Evolutionary conservation across 345 rosid genomes (phyloP).

Genomic region (Psidium guajava): DNA sequence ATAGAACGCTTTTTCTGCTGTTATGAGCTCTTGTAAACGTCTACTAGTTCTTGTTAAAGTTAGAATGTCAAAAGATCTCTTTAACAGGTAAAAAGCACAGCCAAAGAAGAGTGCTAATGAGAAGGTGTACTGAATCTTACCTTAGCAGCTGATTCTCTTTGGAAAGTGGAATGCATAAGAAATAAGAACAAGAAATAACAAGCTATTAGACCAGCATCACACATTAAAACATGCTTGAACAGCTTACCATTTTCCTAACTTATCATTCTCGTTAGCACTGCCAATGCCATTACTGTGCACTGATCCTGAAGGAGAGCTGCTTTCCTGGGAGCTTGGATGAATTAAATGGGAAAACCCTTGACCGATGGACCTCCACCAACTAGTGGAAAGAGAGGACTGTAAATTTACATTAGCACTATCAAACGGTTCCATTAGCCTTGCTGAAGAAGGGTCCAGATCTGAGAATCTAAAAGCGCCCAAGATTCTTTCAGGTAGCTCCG

Average conservation of each 20-base stretch:
- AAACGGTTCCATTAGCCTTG: conserved; percentile 26
- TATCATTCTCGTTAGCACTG: conserved; percentile 17
- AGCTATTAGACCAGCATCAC: background rate
- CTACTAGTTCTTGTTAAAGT: background rate
- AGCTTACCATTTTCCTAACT: conserved; percentile 34
- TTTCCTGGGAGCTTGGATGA: conserved; percentile 44
- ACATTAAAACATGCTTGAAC: background rate
- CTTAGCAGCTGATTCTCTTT: background rate
- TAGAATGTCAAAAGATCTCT: background rate
- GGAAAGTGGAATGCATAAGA: background rate
- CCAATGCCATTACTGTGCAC: conserved; percentile 20
- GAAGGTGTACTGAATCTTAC: background rate
- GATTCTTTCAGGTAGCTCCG: conserved; percentile 84
- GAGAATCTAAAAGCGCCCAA: conserved; percentile 84
- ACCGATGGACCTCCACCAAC: conserved; percentile 81
- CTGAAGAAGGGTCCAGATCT: conserved; percentile 59
- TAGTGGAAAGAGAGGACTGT: conserved; percentile 37
- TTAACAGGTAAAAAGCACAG: background rate
- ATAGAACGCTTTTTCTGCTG: background rate
- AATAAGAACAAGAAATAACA: background rate
- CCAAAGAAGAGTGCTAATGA: background rate
- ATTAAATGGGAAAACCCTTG: conserved; percentile 67
- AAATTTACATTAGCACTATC: conserved; percentile 5
- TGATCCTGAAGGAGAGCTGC: conserved; percentile 13
- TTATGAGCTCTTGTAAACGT: background rate